Percentiles rank a stretch among this genome's conserved stretches.
phyloP scores from a whole-genome alignment of 2,329 filamentous ascomycete species.

The Aspergillus jensenii region DNA sequence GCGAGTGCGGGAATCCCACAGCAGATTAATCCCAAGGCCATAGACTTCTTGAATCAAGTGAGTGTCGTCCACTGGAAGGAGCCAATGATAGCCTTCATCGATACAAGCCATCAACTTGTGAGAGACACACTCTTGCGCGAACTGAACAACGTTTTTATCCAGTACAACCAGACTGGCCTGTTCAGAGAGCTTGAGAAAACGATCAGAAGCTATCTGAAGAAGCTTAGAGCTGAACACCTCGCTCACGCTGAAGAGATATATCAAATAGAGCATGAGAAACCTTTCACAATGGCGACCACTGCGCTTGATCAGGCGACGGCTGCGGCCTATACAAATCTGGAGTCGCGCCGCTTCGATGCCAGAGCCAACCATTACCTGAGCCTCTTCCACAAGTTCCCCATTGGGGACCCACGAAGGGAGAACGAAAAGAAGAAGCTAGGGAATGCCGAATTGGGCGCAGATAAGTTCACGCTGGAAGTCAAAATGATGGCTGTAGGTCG shows the following conservation, averaged over 20 bases:
- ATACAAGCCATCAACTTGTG: slow-evolving; percentile 29
- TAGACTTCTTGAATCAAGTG: slow-evolving; percentile 58
- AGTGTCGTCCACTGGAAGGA: slow-evolving; percentile 59
- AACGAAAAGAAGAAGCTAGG: slow-evolving; percentile 26
- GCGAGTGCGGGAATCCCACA: slow-evolving; percentile 60
- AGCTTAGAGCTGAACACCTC: slow-evolving; percentile 37
- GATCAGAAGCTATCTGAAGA: slow-evolving; percentile 49
- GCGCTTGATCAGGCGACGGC: slow-evolving; percentile 24
- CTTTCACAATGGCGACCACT: slow-evolving; percentile 54
- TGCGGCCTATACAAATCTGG: slow-evolving; percentile 14
- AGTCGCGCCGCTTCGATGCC: slow-evolving; percentile 16
- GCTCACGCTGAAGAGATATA: slow-evolving; percentile 53
- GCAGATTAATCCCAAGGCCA: slow-evolving; percentile 60
- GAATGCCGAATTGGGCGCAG: slow-evolving; percentile 28
- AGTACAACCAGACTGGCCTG: slow-evolving; percentile 36
- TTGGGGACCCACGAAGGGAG: slow-evolving; percentile 19
- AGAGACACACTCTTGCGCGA: slow-evolving; percentile 43
- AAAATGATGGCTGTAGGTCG: slow-evolving; percentile 43
- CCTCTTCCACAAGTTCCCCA: not conserved
- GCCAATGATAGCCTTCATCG: slow-evolving; percentile 49
- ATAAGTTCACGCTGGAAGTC: slow-evolving; percentile 38
- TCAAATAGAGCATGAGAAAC: slow-evolving; percentile 53
- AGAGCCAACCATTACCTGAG: slow-evolving; percentile 21
- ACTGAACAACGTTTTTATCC: slow-evolving; percentile 41
- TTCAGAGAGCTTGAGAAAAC: slow-evolving; percentile 36